Evolutionary conservation across 495 filamentous ascomycete species (phyloP).

Genomic region (Talaromyces proteolyticus): DNA sequence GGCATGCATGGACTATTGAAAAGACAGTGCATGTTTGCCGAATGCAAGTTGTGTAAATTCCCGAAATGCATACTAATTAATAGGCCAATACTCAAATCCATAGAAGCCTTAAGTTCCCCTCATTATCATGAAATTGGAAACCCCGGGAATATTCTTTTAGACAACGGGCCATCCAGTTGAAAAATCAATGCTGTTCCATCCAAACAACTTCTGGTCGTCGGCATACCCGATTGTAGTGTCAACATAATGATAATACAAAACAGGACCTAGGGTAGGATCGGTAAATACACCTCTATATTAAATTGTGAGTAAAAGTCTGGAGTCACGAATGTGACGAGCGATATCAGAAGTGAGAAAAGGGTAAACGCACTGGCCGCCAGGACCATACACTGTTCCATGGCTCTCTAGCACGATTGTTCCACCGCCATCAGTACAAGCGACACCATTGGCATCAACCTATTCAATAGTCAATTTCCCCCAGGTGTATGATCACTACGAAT

Average conservation of each 20-base stretch:
- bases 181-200: constrained; percentile 61
- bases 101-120: no score
- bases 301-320: constrained; percentile 6
- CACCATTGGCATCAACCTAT: constrained; percentile 51
- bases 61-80: no score
- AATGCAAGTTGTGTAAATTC: no score
- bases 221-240: constrained; percentile 60
- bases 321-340: neutral
- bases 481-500: neutral
- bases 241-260: constrained; percentile 71
- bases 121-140: no score
- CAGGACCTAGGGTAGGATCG: constrained; percentile 38
- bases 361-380: constrained; percentile 57
- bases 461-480: neutral
- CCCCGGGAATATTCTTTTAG: constrained; percentile 6
- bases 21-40: no score
- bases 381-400: constrained; percentile 63
- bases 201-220: constrained; percentile 60
- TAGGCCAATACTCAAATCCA: no score
- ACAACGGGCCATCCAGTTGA: constrained; percentile 62
- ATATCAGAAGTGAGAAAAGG: neutral
- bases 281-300: constrained; percentile 37
- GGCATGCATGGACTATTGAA: no score
- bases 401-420: constrained; percentile 59
- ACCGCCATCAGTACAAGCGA: constrained; percentile 51